Evolutionary conservation across 2,329 filamentous ascomycete species (phyloP).

Genomic region (Stachybotrys echinatus): DNA sequence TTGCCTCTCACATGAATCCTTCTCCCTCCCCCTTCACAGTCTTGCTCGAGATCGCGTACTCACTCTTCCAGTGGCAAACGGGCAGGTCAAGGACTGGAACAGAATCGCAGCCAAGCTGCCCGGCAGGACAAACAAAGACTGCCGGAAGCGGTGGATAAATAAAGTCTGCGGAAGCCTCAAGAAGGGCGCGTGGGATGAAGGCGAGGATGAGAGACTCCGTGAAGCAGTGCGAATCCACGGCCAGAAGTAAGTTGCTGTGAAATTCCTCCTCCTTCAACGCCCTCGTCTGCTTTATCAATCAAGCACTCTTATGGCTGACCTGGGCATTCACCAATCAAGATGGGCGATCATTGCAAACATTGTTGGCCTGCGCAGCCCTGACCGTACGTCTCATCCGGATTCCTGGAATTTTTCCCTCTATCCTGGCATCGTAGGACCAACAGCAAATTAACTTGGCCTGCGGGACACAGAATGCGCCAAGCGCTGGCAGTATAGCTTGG

Average conservation of each 20-base stretch:
- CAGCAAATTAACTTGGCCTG: not conserved
- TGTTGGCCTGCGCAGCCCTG: conserved; percentile 25
- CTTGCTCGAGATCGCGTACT: too few species aligned
- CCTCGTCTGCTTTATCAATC: too few species aligned
- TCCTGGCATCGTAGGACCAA: too few species aligned
- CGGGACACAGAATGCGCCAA: conserved; percentile 36
- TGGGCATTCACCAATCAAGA: conserved; percentile 15
- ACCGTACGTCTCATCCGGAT: conserved; percentile 9
- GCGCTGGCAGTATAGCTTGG: conserved; percentile 37
- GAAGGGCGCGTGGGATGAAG: conserved; percentile 26
- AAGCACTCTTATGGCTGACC: too few species aligned
- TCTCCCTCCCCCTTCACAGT: too few species aligned
- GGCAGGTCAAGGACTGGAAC: conserved; percentile 21
- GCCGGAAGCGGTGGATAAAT: conserved; percentile 33
- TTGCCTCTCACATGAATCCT: too few species aligned
- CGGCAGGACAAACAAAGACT: conserved; percentile 36
- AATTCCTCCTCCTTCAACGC: not conserved
- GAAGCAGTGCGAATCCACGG: conserved; percentile 30
- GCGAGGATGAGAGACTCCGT: conserved; percentile 13
- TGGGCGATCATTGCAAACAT: conserved; percentile 35
- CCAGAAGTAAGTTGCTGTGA: conserved; percentile 20
- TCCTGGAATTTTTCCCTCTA: not conserved
- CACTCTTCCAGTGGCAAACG: conserved; percentile 1
- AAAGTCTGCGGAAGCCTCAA: conserved; percentile 30
- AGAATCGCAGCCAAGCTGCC: conserved; percentile 28